Conservation (phyloP, 441 rosid species). For the Populus trichocarpa region DNA sequence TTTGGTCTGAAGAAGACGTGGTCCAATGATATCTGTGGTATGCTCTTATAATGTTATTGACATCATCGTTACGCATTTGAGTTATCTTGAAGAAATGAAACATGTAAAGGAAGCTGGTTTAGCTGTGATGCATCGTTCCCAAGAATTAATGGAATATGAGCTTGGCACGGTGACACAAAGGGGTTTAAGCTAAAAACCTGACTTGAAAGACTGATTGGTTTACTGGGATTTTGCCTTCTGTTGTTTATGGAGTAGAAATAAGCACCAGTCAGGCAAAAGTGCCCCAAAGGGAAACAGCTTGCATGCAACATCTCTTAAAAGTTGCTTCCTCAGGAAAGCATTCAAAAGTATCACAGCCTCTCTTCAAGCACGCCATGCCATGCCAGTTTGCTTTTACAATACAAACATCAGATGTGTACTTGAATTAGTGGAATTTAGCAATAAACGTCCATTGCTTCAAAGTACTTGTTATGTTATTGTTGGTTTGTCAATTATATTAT, state of each 20-base stretch:
- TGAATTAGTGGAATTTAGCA: no score
- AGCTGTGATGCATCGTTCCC: background rate
- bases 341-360: no score
- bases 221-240: background rate
- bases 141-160: background rate
- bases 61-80: background rate
- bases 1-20: slow-evolving; percentile 1
- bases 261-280: background rate
- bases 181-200: no score
- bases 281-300: background rate
- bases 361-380: no score
- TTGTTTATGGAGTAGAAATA: background rate
- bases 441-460: no score
- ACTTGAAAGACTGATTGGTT: background rate
- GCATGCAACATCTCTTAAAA: background rate
- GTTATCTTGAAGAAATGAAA: background rate
- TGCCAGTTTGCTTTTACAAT: no score
- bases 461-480: no score
- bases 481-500: no score
- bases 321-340: no score
- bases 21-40: background rate
- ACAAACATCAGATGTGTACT: no score
- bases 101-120: background rate
- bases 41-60: background rate
- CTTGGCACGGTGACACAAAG: no score